Evolutionary conservation across 2,329 filamentous ascomycete genomes (phyloP), one percentile per base, ranked within the genome.

Genomic region (Paracamarosporium sp.): DNA sequence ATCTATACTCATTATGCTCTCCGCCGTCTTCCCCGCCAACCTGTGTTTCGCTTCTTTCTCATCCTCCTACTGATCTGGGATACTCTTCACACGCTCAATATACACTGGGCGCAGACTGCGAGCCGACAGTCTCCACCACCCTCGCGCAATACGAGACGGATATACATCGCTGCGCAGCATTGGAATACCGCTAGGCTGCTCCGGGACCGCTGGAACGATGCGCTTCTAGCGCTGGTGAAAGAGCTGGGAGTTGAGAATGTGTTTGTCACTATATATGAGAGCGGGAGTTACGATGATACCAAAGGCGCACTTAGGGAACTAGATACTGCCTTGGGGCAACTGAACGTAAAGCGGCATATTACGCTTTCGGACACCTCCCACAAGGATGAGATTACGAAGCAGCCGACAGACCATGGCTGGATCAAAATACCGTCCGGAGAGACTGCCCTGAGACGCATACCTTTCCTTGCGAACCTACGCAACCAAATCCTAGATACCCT

Each of bases 111-210:
- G 15, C 68, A 71, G 48, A 43, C 31, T n/a, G 62, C 62, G n/a
- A 47, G 52, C 4, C 54, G 55, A 12, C 57, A 56, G 11, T 46
- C 53, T 2, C 33, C 55, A 12, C 55, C 61, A 15, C 65, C 63
- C 13, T 64, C 64, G 2, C 63, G 50, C 5, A 71, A 67, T 25
- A 46, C 60, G 15, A 67, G 68, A 50, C 68, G 70, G 43, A 83
- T 92, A 60, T 92, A 86, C 76, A 90, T 92, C 59, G 86, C 88
- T 4, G 86, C 85, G 59, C 86, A 89, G 69, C 88, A 90, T 68
- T 90, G 88, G 82, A 91, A 90, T 66, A 86, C 86, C 61, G 89
- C 84, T 57, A 70, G 72, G 1, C 78, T 90, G 24, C 79, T 92
- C 2, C 81, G 84, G 7, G 78, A 79, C 5, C 82, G 88, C 64